A percentile compares a stretch with the other conserved stretches of the same genome.
Evolutionary conservation across 139 green algal species (phyloP).

Genomic region (Gonium pectorale): DNA sequence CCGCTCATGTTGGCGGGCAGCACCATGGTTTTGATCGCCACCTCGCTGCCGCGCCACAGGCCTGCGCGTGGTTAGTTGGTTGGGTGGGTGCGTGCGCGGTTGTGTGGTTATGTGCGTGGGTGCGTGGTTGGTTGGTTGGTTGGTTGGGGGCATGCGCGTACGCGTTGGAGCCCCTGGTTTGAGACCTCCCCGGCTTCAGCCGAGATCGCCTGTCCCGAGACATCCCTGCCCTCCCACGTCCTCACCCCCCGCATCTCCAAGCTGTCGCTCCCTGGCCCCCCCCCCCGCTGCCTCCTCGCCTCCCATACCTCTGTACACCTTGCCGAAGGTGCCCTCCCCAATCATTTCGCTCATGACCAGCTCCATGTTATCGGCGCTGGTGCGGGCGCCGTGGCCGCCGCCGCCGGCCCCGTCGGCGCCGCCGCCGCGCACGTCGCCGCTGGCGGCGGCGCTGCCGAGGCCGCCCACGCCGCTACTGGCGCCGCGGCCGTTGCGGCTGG

Average conservation of each 20-base stretch:
- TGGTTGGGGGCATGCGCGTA: too few species aligned
- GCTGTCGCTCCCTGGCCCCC: neutral
- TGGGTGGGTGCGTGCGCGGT: too few species aligned
- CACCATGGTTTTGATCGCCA: slow-evolving; percentile 63
- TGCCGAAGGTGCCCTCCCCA: slow-evolving; percentile 53
- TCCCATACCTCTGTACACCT: slow-evolving; percentile 38
- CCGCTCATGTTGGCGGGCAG: slow-evolving; percentile 53
- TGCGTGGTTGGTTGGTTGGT: too few species aligned
- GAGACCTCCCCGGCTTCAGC: too few species aligned
- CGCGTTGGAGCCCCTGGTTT: too few species aligned
- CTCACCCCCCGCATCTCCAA: neutral
- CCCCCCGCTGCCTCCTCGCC: neutral
- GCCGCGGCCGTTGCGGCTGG: neutral
- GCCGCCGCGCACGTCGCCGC: neutral
- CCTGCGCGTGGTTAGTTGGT: slow-evolving; percentile 16
- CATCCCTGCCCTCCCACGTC: too few species aligned
- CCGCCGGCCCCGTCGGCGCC: neutral
- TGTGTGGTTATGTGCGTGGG: too few species aligned
- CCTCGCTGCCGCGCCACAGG: slow-evolving; percentile 53
- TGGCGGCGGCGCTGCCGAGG: neutral
- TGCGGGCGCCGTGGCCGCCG: neutral
- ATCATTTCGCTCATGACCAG: slow-evolving; percentile 47
- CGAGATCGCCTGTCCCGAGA: too few species aligned
- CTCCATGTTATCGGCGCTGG: neutral
- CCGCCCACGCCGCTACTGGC: neutral